These are phyloP conservation scores for Calonectria ilicicola DNA, from an alignment of 2,329 filamentous ascomycete genomes.

Conservation along the genomic window DNA sequence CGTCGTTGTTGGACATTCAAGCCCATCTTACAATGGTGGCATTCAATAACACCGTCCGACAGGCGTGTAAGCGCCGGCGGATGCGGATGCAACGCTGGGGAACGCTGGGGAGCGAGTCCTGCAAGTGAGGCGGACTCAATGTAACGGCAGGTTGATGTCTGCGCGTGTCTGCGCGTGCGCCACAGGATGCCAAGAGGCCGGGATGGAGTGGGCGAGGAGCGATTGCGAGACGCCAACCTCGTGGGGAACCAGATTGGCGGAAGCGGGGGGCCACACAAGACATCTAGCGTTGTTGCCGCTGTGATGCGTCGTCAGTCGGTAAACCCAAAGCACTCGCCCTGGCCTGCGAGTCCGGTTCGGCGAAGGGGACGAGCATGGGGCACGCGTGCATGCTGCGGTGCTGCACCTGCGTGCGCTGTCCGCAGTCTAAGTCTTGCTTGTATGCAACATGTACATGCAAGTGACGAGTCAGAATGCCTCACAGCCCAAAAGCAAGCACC, in stretches of 20 bases:
- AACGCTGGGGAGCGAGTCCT: not conserved
- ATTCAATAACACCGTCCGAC: not conserved
- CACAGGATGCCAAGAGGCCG: not conserved
- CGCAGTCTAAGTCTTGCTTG: not conserved
- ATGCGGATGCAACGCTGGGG: not conserved
- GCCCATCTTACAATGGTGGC: not conserved
- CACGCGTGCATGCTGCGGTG: not conserved
- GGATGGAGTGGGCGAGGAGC: not conserved
- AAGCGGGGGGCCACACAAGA: conserved; percentile 3
- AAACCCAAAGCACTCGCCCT: conserved; percentile 27
- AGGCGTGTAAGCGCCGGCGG: not conserved
- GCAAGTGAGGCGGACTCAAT: conserved; percentile 1
- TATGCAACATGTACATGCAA: conserved; percentile 3
- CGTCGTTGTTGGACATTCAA: not conserved
- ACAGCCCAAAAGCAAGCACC: conserved; percentile 13
- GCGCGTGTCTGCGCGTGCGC: conserved; percentile 10
- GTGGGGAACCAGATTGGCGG: conserved; percentile 10
- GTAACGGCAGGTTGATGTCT: conserved; percentile 7
- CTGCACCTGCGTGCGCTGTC: not conserved
- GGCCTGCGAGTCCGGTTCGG: not conserved
- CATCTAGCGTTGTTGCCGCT: conserved; percentile 39
- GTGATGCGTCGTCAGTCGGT: conserved; percentile 21
- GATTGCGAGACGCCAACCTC: conserved; percentile 11
- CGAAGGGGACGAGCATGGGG: not conserved
- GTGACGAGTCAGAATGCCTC: conserved; percentile 28